Evolutionary conservation across 371 early-diverging fungal genomes (phyloP).

Genomic region (Saksenaea vasiformis): DNA sequence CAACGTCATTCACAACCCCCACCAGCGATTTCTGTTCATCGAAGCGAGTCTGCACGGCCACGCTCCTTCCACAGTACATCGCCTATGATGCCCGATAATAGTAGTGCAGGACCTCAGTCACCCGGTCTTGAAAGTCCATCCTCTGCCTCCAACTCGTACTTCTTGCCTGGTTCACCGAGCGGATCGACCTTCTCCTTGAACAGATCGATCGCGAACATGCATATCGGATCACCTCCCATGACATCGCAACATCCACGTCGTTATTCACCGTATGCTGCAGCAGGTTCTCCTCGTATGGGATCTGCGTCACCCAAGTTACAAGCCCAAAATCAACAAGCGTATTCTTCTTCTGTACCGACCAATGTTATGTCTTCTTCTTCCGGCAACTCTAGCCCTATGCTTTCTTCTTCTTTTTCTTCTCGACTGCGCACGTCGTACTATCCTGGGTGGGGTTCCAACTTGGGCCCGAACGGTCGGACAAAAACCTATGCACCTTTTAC

Average conservation of each 20-base stretch:
- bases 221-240: conserved; percentile 30
- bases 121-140: conserved; percentile 23
- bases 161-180: conserved; percentile 15
- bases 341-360: conserved; percentile 25
- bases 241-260: conserved; percentile 22
- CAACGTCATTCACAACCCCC: conserved; percentile 26
- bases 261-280: conserved; percentile 31
- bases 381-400: conserved; percentile 4
- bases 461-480: conserved; percentile 2
- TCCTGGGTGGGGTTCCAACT: conserved; percentile 1
- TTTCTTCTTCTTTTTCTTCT: conserved; percentile 16
- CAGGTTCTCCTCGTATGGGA: conserved; percentile 27
- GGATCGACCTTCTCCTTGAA: conserved; percentile 20
- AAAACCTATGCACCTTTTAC: conserved; percentile 29
- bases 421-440: conserved; percentile 10
- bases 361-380: conserved; percentile 17
- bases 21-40: conserved; percentile 12
- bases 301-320: conserved; percentile 22
- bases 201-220: conserved; percentile 35
- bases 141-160: conserved; percentile 20
- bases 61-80: conserved; percentile 22
- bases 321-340: conserved; percentile 11
- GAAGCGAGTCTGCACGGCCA: conserved; percentile 9
- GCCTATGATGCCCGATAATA: background rate
- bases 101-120: conserved; percentile 13